These are phyloP conservation scores for Astragalus glycyphyllos DNA, from an alignment of 306 rosid genomes.

Conservation along the genomic window DNA sequence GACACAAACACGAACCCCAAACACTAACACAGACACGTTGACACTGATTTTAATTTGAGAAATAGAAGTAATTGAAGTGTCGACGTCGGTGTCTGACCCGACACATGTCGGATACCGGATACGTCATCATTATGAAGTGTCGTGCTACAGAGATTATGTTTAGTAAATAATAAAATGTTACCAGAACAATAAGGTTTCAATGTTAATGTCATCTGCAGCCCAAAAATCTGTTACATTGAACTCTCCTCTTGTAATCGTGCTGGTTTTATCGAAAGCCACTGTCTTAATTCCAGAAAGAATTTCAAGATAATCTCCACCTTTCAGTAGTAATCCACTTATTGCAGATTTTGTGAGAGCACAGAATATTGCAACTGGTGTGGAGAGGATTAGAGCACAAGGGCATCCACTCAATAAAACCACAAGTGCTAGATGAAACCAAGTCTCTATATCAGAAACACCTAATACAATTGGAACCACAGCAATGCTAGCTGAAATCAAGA, in stretches of 20 bases:
- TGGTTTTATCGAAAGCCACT: slow-evolving; percentile 87
- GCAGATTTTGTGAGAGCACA: slow-evolving; percentile 92
- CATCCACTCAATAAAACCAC: slow-evolving; percentile 94
- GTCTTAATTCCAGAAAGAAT: slow-evolving; percentile 68
- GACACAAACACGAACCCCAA: too few species aligned
- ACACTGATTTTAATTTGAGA: too few species aligned
- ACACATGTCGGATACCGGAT: too few species aligned
- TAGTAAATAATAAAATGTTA: slow-evolving; percentile 40
- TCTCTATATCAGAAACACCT: slow-evolving; percentile 51
- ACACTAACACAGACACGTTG: too few species aligned
- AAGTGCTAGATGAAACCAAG: slow-evolving; percentile 80
- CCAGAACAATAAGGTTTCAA: slow-evolving; percentile 72
- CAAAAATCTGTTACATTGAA: slow-evolving; percentile 66
- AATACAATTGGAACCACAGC: slow-evolving; percentile 71
- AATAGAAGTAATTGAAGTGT: too few species aligned
- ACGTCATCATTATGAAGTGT: too few species aligned
- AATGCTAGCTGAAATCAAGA: slow-evolving; percentile 58
- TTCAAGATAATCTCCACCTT: slow-evolving; percentile 92
- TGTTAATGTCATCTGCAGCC: slow-evolving; percentile 56
- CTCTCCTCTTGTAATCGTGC: slow-evolving; percentile 87
- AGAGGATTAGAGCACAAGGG: slow-evolving; percentile 91
- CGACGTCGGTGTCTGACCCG: too few species aligned
- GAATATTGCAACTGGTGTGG: slow-evolving; percentile 88
- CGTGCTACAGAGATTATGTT: too few species aligned
- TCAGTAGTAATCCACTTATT: slow-evolving; percentile 72